Evolutionary conservation across 1,284 basidiomycete species (phyloP), one percentile per base, ranked within the genome.

Genomic region (Heterobasidion annosum): DNA sequence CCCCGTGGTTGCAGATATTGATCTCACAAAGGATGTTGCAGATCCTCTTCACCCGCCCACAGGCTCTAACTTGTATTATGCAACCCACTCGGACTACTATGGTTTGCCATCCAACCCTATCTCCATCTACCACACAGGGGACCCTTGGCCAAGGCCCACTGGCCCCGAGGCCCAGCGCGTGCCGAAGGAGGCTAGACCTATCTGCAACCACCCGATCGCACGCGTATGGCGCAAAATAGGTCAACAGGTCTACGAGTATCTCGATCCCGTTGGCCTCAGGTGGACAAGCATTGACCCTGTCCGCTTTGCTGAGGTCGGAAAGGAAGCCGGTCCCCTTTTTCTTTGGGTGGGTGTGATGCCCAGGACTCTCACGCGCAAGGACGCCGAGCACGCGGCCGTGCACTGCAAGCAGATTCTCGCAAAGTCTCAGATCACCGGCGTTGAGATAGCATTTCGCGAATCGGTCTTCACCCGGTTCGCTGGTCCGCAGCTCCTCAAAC

Each of bases 71-170:
- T 47, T 19, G 10, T 47, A 47, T 32, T 25, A 9, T 47, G 48
- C 56, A 50, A 64, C 67, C 48, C 58, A 55, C 57, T 61, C 42
- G 54, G 68, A 68, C 62, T 70, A 69, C 57, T 66, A 61, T 55
- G 62, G 63, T 16, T 54, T 40, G 54, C 49, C 56, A 50, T 56
- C 65, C 51, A 59, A 56, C 40, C 70, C 63, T 50, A 56, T 71
- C 57, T 70, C 48, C 68, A 66, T 67, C 62, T 53, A 53, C 56
- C 59, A 42, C 59, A 50, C 58, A 58, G 44, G 43, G 67, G 67
- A 32, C 60, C 60, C 46, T 15, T 64, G 37, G 37, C 37, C 5
- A n/a, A 40, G 37, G 5, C n/a, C 37, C 7, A 40, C 6, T n/a
- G 37, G 37, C 25, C 37, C 37, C 37, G 37, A 40, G 52, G 56